Conservation (phyloP, 352 stramenopile genomes). For the Phytopythium boreale region DNA sequence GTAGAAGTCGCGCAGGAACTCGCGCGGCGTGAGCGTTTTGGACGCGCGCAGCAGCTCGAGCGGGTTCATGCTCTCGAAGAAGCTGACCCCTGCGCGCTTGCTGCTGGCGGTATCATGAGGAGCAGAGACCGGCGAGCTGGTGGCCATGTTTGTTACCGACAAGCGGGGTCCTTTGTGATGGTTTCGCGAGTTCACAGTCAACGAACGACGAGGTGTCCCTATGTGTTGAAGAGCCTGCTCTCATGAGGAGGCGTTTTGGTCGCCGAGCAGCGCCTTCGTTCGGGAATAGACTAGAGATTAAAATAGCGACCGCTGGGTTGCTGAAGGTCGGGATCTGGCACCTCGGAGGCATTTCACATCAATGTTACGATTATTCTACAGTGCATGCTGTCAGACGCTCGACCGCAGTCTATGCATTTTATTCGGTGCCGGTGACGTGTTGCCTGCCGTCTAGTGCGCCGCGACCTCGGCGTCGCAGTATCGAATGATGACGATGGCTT, state of each 20-base stretch:
- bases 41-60: conserved; percentile 53
- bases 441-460: neutral
- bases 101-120: neutral
- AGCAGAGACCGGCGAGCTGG: neutral
- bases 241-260: too few relatives aligned
- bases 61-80: conserved; percentile 56
- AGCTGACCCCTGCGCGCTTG: conserved; percentile 14
- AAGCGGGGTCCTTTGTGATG: neutral
- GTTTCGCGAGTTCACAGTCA: neutral
- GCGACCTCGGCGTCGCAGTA: neutral
- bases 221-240: too few relatives aligned
- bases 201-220: too few relatives aligned
- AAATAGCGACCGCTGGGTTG: neutral
- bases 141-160: neutral
- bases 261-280: too few relatives aligned
- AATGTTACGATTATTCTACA: neutral
- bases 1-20: conserved; percentile 79
- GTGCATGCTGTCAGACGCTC: neutral
- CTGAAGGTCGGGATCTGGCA: too few relatives aligned
- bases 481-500: neutral
- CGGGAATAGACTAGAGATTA: neutral
- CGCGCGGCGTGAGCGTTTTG: conserved; percentile 40
- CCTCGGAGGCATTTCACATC: too few relatives aligned
- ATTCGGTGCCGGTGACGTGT: neutral
- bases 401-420: too few relatives aligned